phyloP scores from a whole-genome alignment of 2,329 filamentous ascomycete genomes.

The Cladosporium sp. region DNA sequence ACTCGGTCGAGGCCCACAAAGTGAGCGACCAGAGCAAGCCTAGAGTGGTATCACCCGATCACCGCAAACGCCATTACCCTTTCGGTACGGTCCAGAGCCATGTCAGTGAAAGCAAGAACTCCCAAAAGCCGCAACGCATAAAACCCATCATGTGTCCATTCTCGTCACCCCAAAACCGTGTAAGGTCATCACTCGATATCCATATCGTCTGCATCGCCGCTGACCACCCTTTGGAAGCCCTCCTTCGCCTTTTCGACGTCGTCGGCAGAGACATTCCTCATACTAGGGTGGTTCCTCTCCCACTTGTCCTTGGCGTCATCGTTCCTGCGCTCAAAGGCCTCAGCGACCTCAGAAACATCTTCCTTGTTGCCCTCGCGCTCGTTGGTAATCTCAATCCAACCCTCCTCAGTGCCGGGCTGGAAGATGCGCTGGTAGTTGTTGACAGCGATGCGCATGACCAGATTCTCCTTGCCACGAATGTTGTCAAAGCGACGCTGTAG shows the following conservation, averaged over 20 bases:
- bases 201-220: constrained; percentile 16
- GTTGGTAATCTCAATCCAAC: constrained; percentile 33
- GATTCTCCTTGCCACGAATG: constrained; percentile 35
- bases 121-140: background rate
- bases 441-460: constrained; percentile 40
- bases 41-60: background rate
- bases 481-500: constrained; percentile 22
- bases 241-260: constrained; percentile 41
- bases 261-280: constrained; percentile 41
- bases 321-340: constrained; percentile 25
- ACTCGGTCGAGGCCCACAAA: background rate
- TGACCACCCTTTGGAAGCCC: constrained; percentile 20
- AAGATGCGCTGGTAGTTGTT: constrained; percentile 40
- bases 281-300: constrained; percentile 40
- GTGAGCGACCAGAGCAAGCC: background rate
- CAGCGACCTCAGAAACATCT: constrained; percentile 28
- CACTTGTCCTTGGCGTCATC: constrained; percentile 31
- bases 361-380: constrained; percentile 32
- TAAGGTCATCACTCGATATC: constrained; percentile 17
- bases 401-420: constrained; percentile 36
- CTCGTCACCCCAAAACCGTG: background rate
- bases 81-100: background rate
- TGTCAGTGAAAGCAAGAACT: background rate
- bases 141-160: background rate
- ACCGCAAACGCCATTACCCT: background rate